These are phyloP conservation scores for Paecilomyces dactylethromorphus DNA, from an alignment of 2,329 filamentous ascomycete genomes.

Conservation along the genomic window DNA sequence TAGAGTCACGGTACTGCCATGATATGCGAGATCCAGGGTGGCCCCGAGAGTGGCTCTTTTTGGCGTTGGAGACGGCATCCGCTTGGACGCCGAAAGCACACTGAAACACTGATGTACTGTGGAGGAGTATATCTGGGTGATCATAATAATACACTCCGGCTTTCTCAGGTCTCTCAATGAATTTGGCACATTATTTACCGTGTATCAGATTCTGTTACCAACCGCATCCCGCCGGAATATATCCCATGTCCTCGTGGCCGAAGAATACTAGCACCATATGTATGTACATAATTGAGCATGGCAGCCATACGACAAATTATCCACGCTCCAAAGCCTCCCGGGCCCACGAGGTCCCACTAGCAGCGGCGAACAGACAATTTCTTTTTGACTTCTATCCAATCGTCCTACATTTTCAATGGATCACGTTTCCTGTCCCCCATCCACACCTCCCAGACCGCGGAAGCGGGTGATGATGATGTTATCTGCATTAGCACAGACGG, in stretches of 20 bases:
- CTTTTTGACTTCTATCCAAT: neutral
- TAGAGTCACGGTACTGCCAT: neutral
- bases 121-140: neutral
- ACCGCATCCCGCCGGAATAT: neutral
- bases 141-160: no score
- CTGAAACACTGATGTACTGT: neutral
- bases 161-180: no score
- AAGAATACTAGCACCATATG: neutral
- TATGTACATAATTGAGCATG: neutral
- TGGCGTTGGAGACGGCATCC: neutral
- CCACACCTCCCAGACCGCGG: neutral
- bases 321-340: neutral
- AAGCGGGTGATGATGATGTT: neutral
- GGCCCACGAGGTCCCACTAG: neutral
- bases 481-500: neutral
- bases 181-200: no score
- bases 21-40: neutral
- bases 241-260: neutral
- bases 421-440: neutral
- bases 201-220: neutral
- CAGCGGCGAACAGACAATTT: neutral
- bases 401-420: neutral
- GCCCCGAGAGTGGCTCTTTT: neutral
- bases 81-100: neutral
- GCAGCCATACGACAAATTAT: neutral